These are phyloP conservation scores for Mucor saturninus DNA, from an alignment of 371 early-diverging fungal genomes.

Conservation along the genomic window DNA sequence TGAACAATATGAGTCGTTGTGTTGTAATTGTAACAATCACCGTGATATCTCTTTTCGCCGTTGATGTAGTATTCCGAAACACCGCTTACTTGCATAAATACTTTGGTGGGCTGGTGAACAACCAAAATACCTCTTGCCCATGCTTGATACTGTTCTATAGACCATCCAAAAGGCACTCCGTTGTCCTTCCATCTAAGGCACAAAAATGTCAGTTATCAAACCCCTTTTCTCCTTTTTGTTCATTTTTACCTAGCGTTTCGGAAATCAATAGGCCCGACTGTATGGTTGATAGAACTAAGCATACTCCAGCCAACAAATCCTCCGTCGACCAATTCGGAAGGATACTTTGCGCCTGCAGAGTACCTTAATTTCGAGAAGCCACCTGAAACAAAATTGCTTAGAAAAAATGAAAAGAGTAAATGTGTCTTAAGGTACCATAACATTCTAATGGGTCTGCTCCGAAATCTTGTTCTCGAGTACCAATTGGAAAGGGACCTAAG, in stretches of 20 bases:
- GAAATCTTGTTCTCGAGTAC: conserved; percentile 68
- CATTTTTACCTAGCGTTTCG: conserved; percentile 33
- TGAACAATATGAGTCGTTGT: conserved; percentile 44
- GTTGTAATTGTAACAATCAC: conserved; percentile 51
- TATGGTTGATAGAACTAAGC: no score
- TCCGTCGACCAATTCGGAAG: conserved; percentile 68
- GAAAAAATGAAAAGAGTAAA: not conserved
- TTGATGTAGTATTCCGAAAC: conserved; percentile 54
- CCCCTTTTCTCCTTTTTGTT: no score
- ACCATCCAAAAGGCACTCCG: conserved; percentile 60
- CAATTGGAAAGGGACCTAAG: conserved; percentile 71
- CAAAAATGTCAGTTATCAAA: not conserved
- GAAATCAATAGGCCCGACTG: conserved; percentile 48
- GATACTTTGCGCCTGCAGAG: conserved; percentile 47
- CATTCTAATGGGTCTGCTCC: conserved; percentile 73
- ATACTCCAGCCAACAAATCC: conserved; percentile 45
- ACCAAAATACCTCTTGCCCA: conserved; percentile 51
- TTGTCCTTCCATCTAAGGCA: conserved; percentile 62
- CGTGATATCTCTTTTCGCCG: conserved; percentile 34
- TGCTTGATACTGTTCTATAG: conserved; percentile 57
- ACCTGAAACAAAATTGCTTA: conserved; percentile 29
- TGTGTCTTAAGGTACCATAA: conserved; percentile 51
- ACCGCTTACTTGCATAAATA: conserved; percentile 46
- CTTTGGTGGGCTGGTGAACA: conserved; percentile 16
- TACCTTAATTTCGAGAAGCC: conserved; percentile 62